Evolutionary conservation across 1,139 yeast genomes (phyloP), one percentile per base, ranked within the genome.

Genomic region (Groenewaldozyma sp.): DNA sequence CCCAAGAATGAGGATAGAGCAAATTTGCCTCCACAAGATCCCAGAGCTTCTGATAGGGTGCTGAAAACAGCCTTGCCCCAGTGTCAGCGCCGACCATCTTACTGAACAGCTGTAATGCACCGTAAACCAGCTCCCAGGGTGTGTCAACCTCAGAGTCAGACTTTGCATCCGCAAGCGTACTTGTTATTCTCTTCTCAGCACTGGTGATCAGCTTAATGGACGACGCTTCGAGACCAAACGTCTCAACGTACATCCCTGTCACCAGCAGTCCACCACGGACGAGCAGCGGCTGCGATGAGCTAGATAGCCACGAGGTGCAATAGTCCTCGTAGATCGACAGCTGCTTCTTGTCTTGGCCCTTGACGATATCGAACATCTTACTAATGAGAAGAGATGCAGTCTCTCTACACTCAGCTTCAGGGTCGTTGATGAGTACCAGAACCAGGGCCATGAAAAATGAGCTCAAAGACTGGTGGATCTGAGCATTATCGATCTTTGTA

Each of bases 1-100:
- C 82, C 97, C 97, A 88, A 0, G 94, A 71, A 58, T 88, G 97
- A 2, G 96, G 96, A 58, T 75, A 91, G 39, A 88, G 64, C 45
- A 87, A 65, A 20, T 77, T 64, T 10, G 70, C 71, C 22, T 76
- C 67, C 4, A 82, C 63, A 17, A 63, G 59, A 10, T 56, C 53
- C 91, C 93, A 82, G 10, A 73, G 50, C 1, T 34, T 36, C 28
- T 59, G 65, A 44, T 51, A 49, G 14, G 50, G 51, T 6, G 38
- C 31, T 3, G 49, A 35, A 42, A 70, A 69, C 4, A 21, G 13
- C n/a, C 20, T 7, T 3, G n/a, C 10, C n/a, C 22, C 24, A 3
- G 39, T 28, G 7, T 38, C 39, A 20, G 32, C 28, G 31, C 44
- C 47, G 20, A 52, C 56, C 14, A 53, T 44, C 44, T 63, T 56